Conservation (phyloP, 306 rosid genomes). For the Phaseolus lunatus region DNA sequence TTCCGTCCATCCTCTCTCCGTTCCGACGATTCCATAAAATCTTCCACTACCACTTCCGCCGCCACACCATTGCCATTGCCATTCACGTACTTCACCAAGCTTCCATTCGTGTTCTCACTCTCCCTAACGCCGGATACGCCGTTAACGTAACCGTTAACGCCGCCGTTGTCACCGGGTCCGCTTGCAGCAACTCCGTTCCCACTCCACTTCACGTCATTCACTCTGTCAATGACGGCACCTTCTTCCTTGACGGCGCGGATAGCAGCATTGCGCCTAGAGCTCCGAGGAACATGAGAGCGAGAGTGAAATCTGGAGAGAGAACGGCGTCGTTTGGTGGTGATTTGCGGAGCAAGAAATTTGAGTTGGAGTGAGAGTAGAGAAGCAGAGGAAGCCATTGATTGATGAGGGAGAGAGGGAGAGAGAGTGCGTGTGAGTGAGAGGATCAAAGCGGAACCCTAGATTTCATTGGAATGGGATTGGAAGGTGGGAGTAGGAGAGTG, state of each 20-base stretch:
- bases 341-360: constrained; percentile 61
- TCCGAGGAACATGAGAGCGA: constrained; percentile 27
- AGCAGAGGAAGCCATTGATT: constrained; percentile 65
- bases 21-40: constrained; percentile 44
- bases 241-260: constrained; percentile 64
- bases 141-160: constrained; percentile 53
- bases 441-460: constrained; percentile 48
- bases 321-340: constrained; percentile 53
- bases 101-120: constrained; percentile 65
- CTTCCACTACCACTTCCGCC: constrained; percentile 51
- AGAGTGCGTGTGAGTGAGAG: neutral
- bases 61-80: constrained; percentile 66
- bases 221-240: constrained; percentile 61
- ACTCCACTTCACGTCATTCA: constrained; percentile 58
- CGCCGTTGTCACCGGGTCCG: constrained; percentile 50
- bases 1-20: constrained; percentile 79
- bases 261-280: constrained; percentile 31
- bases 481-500: neutral
- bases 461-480: constrained; percentile 46
- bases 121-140: constrained; percentile 54
- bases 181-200: constrained; percentile 70
- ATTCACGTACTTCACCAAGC: constrained; percentile 68
- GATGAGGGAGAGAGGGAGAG: neutral
- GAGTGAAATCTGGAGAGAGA: constrained; percentile 45
- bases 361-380: constrained; percentile 64